A percentile compares a stretch with the other conserved stretches of the same genome.
These are phyloP conservation scores for Aspergillus ibericus DNA, from an alignment of 2,329 filamentous ascomycete species.

Conservation along the genomic window DNA sequence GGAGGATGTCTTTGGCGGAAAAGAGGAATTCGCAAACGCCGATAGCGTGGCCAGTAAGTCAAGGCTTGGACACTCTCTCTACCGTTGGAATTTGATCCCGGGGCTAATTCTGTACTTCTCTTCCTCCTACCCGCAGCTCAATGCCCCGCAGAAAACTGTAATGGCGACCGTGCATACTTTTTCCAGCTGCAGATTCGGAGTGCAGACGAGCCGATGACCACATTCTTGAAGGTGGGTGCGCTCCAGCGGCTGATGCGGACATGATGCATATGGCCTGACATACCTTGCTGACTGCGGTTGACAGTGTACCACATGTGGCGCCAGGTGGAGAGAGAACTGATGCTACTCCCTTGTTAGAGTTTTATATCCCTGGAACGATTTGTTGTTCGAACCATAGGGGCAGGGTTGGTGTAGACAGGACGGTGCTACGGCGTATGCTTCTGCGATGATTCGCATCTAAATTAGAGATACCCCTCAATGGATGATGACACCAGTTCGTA, in stretches of 20 bases:
- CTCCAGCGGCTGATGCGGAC: conserved; percentile 15
- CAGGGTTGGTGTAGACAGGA: not conserved
- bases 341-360: conserved; percentile 1
- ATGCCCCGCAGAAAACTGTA: conserved; percentile 78
- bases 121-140: conserved; percentile 55
- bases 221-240: conserved; percentile 75
- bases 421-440: not conserved
- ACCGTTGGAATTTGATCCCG: not conserved
- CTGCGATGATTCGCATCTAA: conserved; percentile 1
- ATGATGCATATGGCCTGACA: conserved; percentile 13
- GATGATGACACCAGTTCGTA: not conserved
- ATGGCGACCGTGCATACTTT: conserved; percentile 83
- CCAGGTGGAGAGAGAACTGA: conserved; percentile 53
- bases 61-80: not conserved
- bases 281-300: conserved; percentile 22
- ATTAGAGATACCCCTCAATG: conserved; percentile 9
- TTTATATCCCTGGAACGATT: not conserved
- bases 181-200: conserved; percentile 97
- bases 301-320: conserved; percentile 48
- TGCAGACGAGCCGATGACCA: conserved; percentile 98
- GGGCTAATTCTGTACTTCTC: conserved; percentile 4
- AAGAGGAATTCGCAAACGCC: conserved; percentile 86
- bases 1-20: conserved; percentile 86
- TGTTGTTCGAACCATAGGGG: not conserved
- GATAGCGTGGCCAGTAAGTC: conserved; percentile 68